Evolutionary conservation across 2,329 filamentous ascomycete species (phyloP), one percentile per base, ranked within the genome.

Genomic region (Mycocentrospora acerina): DNA sequence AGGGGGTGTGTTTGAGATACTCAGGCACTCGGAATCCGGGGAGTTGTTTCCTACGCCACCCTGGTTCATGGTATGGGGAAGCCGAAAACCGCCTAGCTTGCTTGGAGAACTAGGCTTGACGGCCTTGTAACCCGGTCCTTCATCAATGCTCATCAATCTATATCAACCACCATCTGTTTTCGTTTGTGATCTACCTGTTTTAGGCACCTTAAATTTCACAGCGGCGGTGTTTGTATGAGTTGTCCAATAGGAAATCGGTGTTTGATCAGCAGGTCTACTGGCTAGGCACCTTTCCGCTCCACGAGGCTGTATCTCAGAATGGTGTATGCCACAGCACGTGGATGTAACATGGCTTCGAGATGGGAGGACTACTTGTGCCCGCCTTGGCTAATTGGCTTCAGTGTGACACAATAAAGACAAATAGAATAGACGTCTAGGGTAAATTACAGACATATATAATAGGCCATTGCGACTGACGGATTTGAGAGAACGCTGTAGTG

Each of bases 101-200:
- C 43, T 48, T 46, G 40, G 45, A 35, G 8, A 25, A 14, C 42
- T 42, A 37, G 43, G 40, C 36, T 30, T 28, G 17, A 46, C 59
- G 60, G 55, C 54, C 48, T 49, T 57, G 53, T 44, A 57, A 48
- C 53, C 59, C 55, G n/a, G 56, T 48, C 53, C 51, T 55, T 55
- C 53, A 59, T 57, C 57, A 62, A 67, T 67, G 40, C 64, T 55
- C 53, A 59, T 57, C 57, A 62, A 67, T 67, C 41, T 65, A 66
- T 44, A 50, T 65, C 60, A 67, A 66, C 64, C 59, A 64, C 40
- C 42, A 48, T 53, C 5, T 46, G 52, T 58, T 53, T 53, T 32
- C 36, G 40, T 49, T 64, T 37, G 65, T 67, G 66, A 59, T 42
- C 35, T 24, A 40, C 35, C 37, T 57, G 46, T 22, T 22, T 6